These are phyloP conservation scores for Tricholomella constricta DNA, from an alignment of 768 basidiomycete genomes.

Conservation along the genomic window DNA sequence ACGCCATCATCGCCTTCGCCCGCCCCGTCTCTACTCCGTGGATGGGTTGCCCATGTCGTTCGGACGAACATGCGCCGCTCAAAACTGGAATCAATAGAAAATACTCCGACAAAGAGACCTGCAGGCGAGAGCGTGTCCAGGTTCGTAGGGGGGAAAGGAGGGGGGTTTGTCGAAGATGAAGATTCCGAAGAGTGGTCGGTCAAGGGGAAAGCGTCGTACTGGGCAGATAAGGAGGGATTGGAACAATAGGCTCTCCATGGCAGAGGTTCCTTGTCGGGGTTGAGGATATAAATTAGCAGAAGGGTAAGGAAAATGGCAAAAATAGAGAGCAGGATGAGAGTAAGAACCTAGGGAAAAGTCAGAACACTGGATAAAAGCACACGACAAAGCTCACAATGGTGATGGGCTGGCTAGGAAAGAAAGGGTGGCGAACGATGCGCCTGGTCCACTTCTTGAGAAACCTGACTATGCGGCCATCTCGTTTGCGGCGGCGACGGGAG, in stretches of 20 bases:
- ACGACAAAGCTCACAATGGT: conserved; percentile 66
- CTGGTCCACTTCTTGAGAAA: conserved; percentile 56
- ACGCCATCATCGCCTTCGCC: conserved; percentile 65
- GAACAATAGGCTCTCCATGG: conserved; percentile 96
- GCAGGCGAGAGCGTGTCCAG: conserved; percentile 79
- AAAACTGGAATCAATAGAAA: conserved; percentile 82
- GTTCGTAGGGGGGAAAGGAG: conserved; percentile 70
- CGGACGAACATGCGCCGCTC: conserved; percentile 88
- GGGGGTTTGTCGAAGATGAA: conserved; percentile 29
- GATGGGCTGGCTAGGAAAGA: conserved; percentile 78
- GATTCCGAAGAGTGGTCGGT: conserved; percentile 30
- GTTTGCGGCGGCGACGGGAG: conserved; percentile 53
- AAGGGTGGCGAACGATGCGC: conserved; percentile 65
- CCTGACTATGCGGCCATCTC: conserved; percentile 49
- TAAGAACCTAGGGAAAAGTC: conserved; percentile 52
- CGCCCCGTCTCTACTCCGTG: conserved; percentile 74
- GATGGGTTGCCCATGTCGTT: conserved; percentile 87
- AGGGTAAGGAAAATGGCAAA: conserved; percentile 86
- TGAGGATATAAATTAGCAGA: conserved; percentile 87
- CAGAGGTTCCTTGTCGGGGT: conserved; percentile 93
- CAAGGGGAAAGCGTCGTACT: conserved; percentile 40
- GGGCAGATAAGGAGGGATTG: conserved; percentile 50
- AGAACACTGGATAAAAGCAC: neutral
- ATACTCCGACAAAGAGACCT: conserved; percentile 87
- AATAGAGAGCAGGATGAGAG: conserved; percentile 73